phyloP scores from a whole-genome alignment of 2,329 filamentous ascomycete species.

The Atkinsonella texensis region DNA sequence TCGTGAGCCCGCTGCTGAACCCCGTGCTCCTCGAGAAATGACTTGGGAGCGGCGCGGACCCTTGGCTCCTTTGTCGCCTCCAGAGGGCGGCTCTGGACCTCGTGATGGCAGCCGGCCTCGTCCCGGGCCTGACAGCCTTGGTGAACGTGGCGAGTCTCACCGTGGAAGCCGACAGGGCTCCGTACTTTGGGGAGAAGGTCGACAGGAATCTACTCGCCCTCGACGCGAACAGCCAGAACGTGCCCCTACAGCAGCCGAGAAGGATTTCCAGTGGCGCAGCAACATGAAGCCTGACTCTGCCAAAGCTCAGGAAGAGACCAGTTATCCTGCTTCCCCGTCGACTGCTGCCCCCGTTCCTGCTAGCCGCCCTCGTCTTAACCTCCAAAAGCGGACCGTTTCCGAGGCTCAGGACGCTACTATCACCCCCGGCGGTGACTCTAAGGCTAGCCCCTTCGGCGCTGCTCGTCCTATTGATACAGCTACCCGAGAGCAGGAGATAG shows the following conservation, averaged over 20 bases:
- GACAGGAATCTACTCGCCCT: slow-evolving; percentile 66
- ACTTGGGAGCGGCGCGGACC: slow-evolving; percentile 96
- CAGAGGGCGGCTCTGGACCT: slow-evolving; percentile 35
- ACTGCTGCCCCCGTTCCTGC: slow-evolving; percentile 35
- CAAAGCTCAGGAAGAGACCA: slow-evolving; percentile 56
- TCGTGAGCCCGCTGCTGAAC: slow-evolving; percentile 48
- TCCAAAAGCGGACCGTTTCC: slow-evolving; percentile 82
- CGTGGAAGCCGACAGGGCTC: slow-evolving; percentile 56
- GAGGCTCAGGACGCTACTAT: slow-evolving; percentile 46
- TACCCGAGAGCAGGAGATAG: slow-evolving; percentile 76
- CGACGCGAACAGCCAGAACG: slow-evolving; percentile 62
- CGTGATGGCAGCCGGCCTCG: slow-evolving; percentile 44
- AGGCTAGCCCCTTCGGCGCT: slow-evolving; percentile 87
- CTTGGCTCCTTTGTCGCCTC: slow-evolving; percentile 55
- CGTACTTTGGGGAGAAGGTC: slow-evolving; percentile 63
- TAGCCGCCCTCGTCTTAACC: slow-evolving; percentile 71
- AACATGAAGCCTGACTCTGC: slow-evolving; percentile 77
- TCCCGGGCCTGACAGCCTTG: slow-evolving; percentile 37
- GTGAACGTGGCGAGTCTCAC: slow-evolving; percentile 44
- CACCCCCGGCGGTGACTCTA: slow-evolving; percentile 50
- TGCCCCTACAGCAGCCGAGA: slow-evolving; percentile 74
- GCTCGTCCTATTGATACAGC: slow-evolving; percentile 91
- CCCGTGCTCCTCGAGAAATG: slow-evolving; percentile 55
- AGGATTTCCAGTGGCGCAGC: slow-evolving; percentile 85
- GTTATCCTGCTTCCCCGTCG: slow-evolving; percentile 49